Percentiles rank a stretch among this genome's conserved stretches.
Evolutionary conservation across 106 monocot species (phyloP).

Genomic region (Chionographis japonica): DNA sequence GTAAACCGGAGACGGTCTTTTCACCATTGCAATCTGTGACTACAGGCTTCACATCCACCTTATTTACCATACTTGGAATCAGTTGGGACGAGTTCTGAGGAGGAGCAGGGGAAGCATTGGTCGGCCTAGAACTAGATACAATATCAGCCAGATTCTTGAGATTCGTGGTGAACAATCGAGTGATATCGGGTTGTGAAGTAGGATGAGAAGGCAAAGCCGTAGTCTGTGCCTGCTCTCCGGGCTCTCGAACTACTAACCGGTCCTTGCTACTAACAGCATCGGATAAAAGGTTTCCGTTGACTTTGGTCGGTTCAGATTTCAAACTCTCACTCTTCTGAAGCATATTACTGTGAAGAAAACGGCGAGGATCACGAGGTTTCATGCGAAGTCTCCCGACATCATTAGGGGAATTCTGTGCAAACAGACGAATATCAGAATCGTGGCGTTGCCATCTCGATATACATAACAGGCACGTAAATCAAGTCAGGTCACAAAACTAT

Average conservation of each 20-base stretch:
- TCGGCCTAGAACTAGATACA: conserved; percentile 18
- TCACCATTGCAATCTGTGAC: conserved; percentile 14
- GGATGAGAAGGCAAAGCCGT: conserved; percentile 18
- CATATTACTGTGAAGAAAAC: conserved; percentile 59
- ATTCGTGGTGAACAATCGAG: conserved; percentile 28
- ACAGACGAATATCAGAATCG: background rate
- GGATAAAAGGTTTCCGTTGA: conserved; percentile 11
- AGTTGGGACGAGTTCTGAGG: conserved; percentile 20
- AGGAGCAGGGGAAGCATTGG: background rate
- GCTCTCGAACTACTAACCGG: conserved; percentile 19
- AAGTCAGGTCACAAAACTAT: background rate
- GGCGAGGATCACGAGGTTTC: conserved; percentile 97
- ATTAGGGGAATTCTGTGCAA: conserved; percentile 30
- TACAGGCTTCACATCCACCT: conserved; percentile 3
- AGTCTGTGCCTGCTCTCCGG: conserved; percentile 35
- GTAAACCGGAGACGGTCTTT: conserved; percentile 13
- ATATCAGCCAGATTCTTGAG: conserved; percentile 22
- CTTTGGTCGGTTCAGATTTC: conserved; percentile 28
- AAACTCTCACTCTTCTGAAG: conserved; percentile 28
- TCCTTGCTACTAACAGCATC: conserved; percentile 23
- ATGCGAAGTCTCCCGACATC: conserved; percentile 54
- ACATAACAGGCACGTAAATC: too few relatives aligned
- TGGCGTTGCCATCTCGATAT: background rate
- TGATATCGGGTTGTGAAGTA: conserved; percentile 8
- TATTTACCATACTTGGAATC: conserved; percentile 14